phyloP scores from a whole-genome alignment of 139 green algal genomes.

The Auxenochlorella pyrenoidosa region DNA sequence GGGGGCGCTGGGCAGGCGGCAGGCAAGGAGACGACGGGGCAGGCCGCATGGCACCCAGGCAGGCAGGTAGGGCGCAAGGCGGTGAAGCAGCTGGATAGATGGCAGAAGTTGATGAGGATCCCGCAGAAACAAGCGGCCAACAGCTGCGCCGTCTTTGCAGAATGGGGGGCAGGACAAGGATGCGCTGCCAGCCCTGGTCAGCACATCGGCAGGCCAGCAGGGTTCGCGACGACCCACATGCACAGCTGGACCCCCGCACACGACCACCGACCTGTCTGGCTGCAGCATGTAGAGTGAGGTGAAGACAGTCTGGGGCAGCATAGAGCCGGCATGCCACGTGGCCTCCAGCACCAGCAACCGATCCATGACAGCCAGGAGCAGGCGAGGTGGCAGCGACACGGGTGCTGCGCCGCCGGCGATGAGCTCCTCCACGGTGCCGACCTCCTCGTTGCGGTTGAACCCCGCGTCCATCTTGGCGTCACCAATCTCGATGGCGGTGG shows the following conservation, averaged over 20 bases:
- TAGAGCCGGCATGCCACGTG: slow-evolving; percentile 76
- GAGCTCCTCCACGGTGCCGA: slow-evolving; percentile 51
- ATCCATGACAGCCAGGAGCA: slow-evolving; percentile 65
- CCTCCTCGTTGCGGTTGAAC: slow-evolving; percentile 18
- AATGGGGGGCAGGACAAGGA: too few species aligned
- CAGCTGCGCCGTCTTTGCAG: too few species aligned
- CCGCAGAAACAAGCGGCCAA: too few species aligned
- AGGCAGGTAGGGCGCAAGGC: neutral
- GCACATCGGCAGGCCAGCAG: too few species aligned
- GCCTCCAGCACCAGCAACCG: slow-evolving; percentile 69
- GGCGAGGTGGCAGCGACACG: slow-evolving; percentile 37
- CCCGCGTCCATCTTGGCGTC: slow-evolving; percentile 94
- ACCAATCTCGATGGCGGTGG: slow-evolving; percentile 90
- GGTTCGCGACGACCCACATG: too few species aligned
- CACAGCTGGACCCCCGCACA: too few species aligned
- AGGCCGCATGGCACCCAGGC: too few species aligned
- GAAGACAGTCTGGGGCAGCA: slow-evolving; percentile 87
- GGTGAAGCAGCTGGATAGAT: too few species aligned
- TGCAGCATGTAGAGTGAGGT: slow-evolving; percentile 88
- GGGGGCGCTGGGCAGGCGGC: neutral
- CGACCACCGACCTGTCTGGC: slow-evolving; percentile 55
- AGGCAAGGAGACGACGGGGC: neutral
- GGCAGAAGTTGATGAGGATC: too few species aligned
- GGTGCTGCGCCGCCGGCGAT: slow-evolving; percentile 60
- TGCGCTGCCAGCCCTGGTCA: too few species aligned